Percentiles rank a stretch among this genome's conserved stretches.
Conservation (phyloP, 805 yeast genomes). For the Pichia membranifaciens region DNA sequence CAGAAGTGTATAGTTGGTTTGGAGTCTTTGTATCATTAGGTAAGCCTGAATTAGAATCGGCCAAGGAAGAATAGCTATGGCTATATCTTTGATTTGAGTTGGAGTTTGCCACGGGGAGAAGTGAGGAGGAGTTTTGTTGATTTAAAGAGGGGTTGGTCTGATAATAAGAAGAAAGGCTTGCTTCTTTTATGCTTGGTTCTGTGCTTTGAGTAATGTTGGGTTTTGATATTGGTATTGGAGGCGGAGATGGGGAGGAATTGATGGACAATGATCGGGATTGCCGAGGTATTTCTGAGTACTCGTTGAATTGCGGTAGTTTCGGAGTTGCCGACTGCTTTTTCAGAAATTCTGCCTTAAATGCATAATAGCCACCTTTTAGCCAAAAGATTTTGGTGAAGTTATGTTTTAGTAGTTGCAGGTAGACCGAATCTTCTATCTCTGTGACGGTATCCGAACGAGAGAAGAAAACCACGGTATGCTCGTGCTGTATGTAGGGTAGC, state of each 20-base stretch:
- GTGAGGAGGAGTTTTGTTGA: background rate
- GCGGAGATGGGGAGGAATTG: background rate
- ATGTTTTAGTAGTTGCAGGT: background rate
- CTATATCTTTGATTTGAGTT: conserved; percentile 1
- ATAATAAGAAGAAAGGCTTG: too few relatives aligned
- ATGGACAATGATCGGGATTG: background rate
- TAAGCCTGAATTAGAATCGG: background rate
- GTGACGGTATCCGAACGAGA: conserved; percentile 7
- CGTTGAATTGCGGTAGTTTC: too few relatives aligned
- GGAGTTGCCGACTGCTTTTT: background rate
- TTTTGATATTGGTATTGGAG: conserved; percentile 4
- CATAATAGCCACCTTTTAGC: conserved; percentile 35
- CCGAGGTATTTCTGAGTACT: background rate
- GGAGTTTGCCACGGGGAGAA: background rate
- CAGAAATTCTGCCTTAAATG: conserved; percentile 6
- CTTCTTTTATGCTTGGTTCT: too few relatives aligned
- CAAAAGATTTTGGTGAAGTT: conserved; percentile 11
- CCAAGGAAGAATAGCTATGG: background rate
- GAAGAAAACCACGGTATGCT: conserved; percentile 10
- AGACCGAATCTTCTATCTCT: conserved; percentile 6
- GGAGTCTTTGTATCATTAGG: background rate
- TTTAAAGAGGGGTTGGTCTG: background rate
- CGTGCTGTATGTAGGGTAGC: conserved; percentile 4
- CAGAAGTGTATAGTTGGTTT: background rate
- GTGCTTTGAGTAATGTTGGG: background rate